Base-by-base conservation (phyloP, 352 stramenopile genomes). In the Thalassiosira exigua region DNA sequence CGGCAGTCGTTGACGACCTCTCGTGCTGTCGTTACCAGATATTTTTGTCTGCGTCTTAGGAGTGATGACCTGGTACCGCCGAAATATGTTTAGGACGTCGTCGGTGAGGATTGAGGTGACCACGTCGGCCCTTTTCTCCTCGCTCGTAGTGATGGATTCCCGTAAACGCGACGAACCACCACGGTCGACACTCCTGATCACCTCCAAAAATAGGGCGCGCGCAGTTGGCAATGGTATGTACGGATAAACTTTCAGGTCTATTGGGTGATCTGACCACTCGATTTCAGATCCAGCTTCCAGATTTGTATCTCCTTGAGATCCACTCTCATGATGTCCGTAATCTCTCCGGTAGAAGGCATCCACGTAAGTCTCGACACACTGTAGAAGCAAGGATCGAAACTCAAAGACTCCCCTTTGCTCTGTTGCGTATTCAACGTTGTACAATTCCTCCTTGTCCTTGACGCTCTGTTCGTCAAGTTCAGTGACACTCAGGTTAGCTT, bases 151-250 rank as follows among this genome's bases (percentile, higher is more conserved):
- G 4, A 44, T 14, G 26, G 44, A 5, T 0, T 42, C 26, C 3
- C 24, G 3, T 17, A 24, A 21, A 2, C 26, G 39, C 24, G 3
- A 21, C 17, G 58, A 21, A 11, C 1, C 26, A 27, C 2, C 30
- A 22, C 53, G 22, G 5, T 80, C 65, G n/a, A 44, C 44, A 42
- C 71, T 56, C 30, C 72, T 53, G 3, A 84, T 84, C n/a, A 84
- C 80, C 66, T 83, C 60, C 26, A 65, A 26, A 64, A 84, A 84
- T 14, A 87, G 62, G 30, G 27, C 58, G 33, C 67, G 58, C 33
- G 80, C 80, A 4, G 69, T 84, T 33, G 62, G 48, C 22, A 79
- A 33, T 9, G 80, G 80, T 29, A 87, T 61, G 69, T 87, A 84
- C 17, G 54, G 58, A 44, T 77, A 60, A 39, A 80, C 65, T 51